Conservation (phyloP, 1,284 basidiomycete genomes). For the Flammula alnicola region DNA sequence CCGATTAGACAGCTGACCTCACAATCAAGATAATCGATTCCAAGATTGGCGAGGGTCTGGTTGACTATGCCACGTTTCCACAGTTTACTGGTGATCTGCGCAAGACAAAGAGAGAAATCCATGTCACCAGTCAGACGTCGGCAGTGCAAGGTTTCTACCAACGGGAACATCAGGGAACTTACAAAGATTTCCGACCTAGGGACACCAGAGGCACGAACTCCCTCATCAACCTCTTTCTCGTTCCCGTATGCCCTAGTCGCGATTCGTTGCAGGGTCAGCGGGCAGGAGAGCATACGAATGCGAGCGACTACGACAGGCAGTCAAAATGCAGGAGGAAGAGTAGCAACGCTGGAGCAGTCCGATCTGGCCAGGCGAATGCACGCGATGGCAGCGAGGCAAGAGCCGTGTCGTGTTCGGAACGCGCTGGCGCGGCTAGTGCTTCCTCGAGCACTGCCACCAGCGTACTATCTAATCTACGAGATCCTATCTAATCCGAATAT, state of each 20-base stretch:
- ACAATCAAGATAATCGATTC: constrained; percentile 81
- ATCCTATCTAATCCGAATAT: too few species aligned
- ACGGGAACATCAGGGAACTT: constrained; percentile 34
- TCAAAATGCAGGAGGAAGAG: too few species aligned
- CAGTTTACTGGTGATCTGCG: constrained; percentile 68
- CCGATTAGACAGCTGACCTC: constrained; percentile 31
- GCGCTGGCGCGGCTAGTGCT: too few species aligned
- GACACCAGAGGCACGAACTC: constrained; percentile 79
- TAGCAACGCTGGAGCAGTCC: too few species aligned
- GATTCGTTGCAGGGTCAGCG: constrained; percentile 25
- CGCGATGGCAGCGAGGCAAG: too few species aligned
- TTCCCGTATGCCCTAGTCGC: constrained; percentile 64
- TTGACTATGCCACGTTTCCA: constrained; percentile 80
- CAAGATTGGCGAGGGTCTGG: constrained; percentile 73
- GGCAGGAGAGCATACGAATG: constrained; percentile 3
- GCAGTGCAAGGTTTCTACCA: too few species aligned
- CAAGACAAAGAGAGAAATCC: constrained; percentile 5
- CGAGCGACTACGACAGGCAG: too few species aligned
- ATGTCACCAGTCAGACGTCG: constrained; percentile 5
- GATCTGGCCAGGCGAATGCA: too few species aligned
- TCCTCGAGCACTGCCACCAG: too few species aligned
- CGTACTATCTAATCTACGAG: too few species aligned
- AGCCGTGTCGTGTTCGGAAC: too few species aligned
- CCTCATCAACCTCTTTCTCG: constrained; percentile 85
- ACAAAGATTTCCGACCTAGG: constrained; percentile 84